Base-by-base conservation (phyloP, 2,329 filamentous ascomycete genomes). In the Fusarium sp. region DNA sequence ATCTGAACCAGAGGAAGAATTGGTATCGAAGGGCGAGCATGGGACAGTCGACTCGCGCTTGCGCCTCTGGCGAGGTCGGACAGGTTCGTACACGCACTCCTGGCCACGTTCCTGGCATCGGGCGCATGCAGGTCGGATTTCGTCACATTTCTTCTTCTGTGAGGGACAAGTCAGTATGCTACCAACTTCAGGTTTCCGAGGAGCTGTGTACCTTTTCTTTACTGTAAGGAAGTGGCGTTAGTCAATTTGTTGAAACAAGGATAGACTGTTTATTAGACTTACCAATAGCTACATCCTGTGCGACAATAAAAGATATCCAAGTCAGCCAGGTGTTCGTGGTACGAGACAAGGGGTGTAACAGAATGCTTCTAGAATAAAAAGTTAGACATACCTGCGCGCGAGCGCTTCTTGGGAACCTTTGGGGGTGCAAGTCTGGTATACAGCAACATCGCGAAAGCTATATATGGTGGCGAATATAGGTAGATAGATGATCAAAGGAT, bases 131-230 rank as follows among this genome's bases (percentile, higher is more conserved):
- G 85, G 85, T 10, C 84, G 82, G 34, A 76, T 78, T 75, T 88
- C 85, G 71, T 88, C 84, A 70, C 85, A 88, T 77, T 88, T 88
- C 75, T 88, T 88, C 76, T 88, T 88, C 85, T 88, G 63, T 66
- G 19, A 21, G 11, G 19, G 39, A 43, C 28, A 19, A 58, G 61
- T 68, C 61, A 70, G 48, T 52, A 34, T 46, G 48, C 42, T 42
- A 25, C 25, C 28, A 39, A 46, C 14, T 42, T 13, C 23, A 25
- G 12, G 14, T 14, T 14, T 19, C 34, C 10, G 23, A 31, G 26
- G 48, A 60, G 21, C 14, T 42, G 39, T 51, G 45, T 42, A 67
- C 85, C 81, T 87, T 87, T 76, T 86, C 84, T 76, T 86, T 87
- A 70, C 85, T 87, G 59, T 48, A 28, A 10, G 49, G 12, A 52